These are phyloP conservation scores for Neonectria faginata DNA, from an alignment of 2,329 filamentous ascomycete genomes.

Conservation along the genomic window DNA sequence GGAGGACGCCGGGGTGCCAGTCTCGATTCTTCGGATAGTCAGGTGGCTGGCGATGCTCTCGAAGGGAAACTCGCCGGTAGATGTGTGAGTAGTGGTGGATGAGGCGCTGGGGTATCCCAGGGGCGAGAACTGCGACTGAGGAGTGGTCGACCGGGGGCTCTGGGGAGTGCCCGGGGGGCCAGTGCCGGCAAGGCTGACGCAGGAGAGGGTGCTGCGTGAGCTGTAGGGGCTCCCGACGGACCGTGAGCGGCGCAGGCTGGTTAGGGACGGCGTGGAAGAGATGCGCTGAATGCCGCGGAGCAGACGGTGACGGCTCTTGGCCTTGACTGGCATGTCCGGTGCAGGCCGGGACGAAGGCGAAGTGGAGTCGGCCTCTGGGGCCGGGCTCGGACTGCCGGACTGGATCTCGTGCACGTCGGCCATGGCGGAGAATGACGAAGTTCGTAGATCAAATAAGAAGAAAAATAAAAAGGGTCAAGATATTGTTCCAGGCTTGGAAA, in stretches of 20 bases:
- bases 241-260: slow-evolving; percentile 70
- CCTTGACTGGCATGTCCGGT: slow-evolving; percentile 58
- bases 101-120: slow-evolving; percentile 52
- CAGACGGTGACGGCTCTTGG: slow-evolving; percentile 76
- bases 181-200: slow-evolving; percentile 62
- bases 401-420: slow-evolving; percentile 42
- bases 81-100: slow-evolving; percentile 54
- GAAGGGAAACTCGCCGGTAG: slow-evolving; percentile 55
- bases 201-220: slow-evolving; percentile 63
- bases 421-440: slow-evolving; percentile 33
- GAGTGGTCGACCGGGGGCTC: slow-evolving; percentile 47
- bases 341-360: slow-evolving; percentile 41
- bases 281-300: slow-evolving; percentile 83
- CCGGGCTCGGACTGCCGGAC: slow-evolving; percentile 44
- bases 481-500: slow-evolving; percentile 2
- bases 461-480: background rate
- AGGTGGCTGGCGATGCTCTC: slow-evolving; percentile 61
- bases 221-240: slow-evolving; percentile 78
- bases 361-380: slow-evolving; percentile 41
- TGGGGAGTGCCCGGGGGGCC: slow-evolving; percentile 47
- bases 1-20: slow-evolving; percentile 55
- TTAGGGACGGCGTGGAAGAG: slow-evolving; percentile 81
- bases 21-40: slow-evolving; percentile 67
- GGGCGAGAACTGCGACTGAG: slow-evolving; percentile 56
- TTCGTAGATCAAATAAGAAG: slow-evolving; percentile 1